Evolutionary conservation across 1,139 yeast genomes (phyloP), one percentile per base, ranked within the genome.

Genomic region (Yamadazyma dushanensis): DNA sequence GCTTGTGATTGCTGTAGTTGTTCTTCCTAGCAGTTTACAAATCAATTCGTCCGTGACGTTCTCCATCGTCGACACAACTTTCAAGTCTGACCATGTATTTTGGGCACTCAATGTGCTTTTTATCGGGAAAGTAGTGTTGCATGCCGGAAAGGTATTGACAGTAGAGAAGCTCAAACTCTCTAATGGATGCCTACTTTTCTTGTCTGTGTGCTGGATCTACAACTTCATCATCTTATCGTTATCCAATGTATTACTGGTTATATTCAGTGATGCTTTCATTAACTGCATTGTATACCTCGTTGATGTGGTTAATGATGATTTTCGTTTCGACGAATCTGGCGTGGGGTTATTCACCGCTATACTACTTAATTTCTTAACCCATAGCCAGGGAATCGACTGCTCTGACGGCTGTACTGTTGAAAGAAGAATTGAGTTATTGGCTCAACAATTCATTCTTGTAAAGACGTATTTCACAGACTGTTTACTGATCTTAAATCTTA

Each of bases 31-130:
- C 10, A 34, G 34, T 15, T 41, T 54, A 8, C 37, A 51, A 16
- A 38, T 55, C 28, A 56, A 47, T 30, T 46, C 59, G 1, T 39
- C 57, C 9, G 41, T 52, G 4, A 41, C 46, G 2, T 16, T 59
- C 7, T 39, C 41, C 34, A 21, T 40, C 2, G 35, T 33, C 11
- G 37, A 43, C 6, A 36, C 32, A 5, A 23, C 47, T 22, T 19
- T 32, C 13, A 27, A 48, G 20, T 51, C 51, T 5, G 66, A 61
- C 36, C 64, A 59, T 37, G 21, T 59, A 25, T 43, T 50, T 32
- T 41, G 49, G 29, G 39, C 59, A n/a, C 20, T 54, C 10, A 30
- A 50, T 25, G 27, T 40, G 2, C 23, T 52, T 3, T 59, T 56
- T 35, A 19, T 43, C 11, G 15, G 35, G 8, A 29, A 35, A 37